phyloP scores from a whole-genome alignment of 2,329 filamentous ascomycete genomes.

The Clarireedia paspali region DNA sequence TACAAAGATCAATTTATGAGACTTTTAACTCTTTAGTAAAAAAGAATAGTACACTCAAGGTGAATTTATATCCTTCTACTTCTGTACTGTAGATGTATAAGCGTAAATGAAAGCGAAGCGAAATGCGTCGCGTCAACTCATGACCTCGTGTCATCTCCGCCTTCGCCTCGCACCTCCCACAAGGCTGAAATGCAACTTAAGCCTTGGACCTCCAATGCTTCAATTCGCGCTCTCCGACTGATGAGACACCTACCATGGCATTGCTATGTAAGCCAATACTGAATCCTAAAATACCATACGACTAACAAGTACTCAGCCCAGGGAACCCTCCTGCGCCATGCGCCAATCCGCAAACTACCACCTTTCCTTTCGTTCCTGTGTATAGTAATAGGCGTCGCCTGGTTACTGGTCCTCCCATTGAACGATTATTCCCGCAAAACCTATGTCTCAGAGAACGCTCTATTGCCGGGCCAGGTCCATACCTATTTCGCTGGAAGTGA shows the following conservation, averaged over 20 bases:
- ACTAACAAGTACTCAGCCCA: constrained; percentile 34
- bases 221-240: background rate
- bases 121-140: constrained; percentile 3
- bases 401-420: constrained; percentile 83
- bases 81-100: too few relatives aligned
- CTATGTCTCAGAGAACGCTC: constrained; percentile 95
- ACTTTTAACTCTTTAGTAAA: too few relatives aligned
- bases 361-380: constrained; percentile 82
- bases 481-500: constrained; percentile 97
- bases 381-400: constrained; percentile 76
- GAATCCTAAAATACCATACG: background rate
- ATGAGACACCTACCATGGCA: constrained; percentile 12
- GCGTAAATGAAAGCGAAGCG: background rate
- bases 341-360: constrained; percentile 76
- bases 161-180: background rate
- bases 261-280: constrained; percentile 20
- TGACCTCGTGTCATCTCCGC: constrained; percentile 1
- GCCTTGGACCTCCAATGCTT: background rate
- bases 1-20: too few relatives aligned
- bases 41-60: too few relatives aligned
- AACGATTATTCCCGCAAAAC: constrained; percentile 86
- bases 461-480: constrained; percentile 92
- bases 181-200: background rate
- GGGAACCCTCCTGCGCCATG: constrained; percentile 64
- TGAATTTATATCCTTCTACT: background rate